A percentile compares a stretch with the other conserved stretches of the same genome.
These are phyloP conservation scores for Xylaria hypoxylon DNA, from an alignment of 2,329 filamentous ascomycete genomes.

Conservation along the genomic window DNA sequence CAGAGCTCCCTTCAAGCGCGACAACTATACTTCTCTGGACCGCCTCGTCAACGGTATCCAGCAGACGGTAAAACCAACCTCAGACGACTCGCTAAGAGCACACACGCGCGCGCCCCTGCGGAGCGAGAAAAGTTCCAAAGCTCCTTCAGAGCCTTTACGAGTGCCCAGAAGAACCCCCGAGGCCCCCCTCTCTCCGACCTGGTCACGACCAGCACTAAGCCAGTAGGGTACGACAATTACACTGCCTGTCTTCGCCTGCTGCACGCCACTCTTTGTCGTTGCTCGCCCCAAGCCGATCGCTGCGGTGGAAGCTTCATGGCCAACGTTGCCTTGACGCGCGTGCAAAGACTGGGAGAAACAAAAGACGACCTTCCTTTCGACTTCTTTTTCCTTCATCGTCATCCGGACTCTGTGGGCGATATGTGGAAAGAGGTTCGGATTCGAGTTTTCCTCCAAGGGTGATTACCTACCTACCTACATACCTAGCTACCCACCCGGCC, in stretches of 20 bases:
- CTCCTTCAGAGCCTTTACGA: conserved; percentile 10
- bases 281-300: conserved; percentile 1
- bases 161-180: not conserved
- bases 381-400: conserved; percentile 15
- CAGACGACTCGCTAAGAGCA: conserved; percentile 8
- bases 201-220: no score
- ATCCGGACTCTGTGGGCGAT: conserved; percentile 7
- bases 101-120: not conserved
- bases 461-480: no score
- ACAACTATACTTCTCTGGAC: conserved; percentile 7
- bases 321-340: conserved; percentile 4
- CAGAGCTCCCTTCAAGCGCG: no score
- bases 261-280: no score
- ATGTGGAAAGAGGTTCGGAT: conserved; percentile 11
- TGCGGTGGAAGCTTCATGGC: conserved; percentile 13
- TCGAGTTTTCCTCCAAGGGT: conserved; percentile 3
- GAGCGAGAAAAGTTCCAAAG: conserved; percentile 15
- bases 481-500: no score
- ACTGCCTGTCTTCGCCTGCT: no score
- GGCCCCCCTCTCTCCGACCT: no score
- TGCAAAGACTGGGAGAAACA: not conserved
- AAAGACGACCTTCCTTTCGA: conserved; percentile 2
- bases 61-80: not conserved
- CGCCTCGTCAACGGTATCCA: not conserved
- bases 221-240: no score